Base-by-base conservation (phyloP, 148 eudicot species). In the Bassia scoparia region DNA sequence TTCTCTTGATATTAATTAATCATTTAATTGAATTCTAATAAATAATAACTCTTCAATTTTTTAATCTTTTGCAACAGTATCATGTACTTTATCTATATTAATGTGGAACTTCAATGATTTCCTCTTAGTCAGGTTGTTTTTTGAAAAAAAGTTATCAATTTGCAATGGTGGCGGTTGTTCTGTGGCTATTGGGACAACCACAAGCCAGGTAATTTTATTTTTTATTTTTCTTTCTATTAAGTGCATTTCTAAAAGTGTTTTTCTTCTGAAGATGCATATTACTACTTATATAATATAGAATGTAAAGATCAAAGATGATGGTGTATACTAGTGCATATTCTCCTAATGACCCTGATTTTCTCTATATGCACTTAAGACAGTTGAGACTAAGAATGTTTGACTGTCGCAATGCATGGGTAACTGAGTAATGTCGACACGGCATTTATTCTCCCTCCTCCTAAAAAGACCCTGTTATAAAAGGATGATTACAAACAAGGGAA, bases 121-220 rank as follows among this genome's bases (percentile, higher is more conserved):
- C 18, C 43, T 74, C 67, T 64, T 58, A 34, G 31, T 48, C 74
- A 88, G 99, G 89, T 78, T 95, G 78, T 95, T 95, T 78, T 79
- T 95, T 79, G 84, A 81, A 84, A 90, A 83, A 87, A 91, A 86
- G 84, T 88, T 95, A 27, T 86, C 99, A 89, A 87, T 80, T 81
- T 95, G 89, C 99, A 92, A 83, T 95, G 99, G 99, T 92, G 94
- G 99, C 94, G 35, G 82, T 95, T 70, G 64, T 92, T 65, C 81
- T 95, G 65, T 78, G 87, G 96, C 99, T 75, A 76, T 95, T 69
- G 99, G 99, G 67, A 95, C 99, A 64, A 95, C 99, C 44, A 95
- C 97, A 62, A 95, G 99, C 81, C 99, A 95, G 99, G 99, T 95
- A 75, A 72, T 74, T 71, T 29, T 31, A 2, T 26, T 61, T 50